Evolutionary conservation across 1,284 basidiomycete genomes (phyloP), one percentile per base, ranked within the genome.

Genomic region (Fistulina hepatica): DNA sequence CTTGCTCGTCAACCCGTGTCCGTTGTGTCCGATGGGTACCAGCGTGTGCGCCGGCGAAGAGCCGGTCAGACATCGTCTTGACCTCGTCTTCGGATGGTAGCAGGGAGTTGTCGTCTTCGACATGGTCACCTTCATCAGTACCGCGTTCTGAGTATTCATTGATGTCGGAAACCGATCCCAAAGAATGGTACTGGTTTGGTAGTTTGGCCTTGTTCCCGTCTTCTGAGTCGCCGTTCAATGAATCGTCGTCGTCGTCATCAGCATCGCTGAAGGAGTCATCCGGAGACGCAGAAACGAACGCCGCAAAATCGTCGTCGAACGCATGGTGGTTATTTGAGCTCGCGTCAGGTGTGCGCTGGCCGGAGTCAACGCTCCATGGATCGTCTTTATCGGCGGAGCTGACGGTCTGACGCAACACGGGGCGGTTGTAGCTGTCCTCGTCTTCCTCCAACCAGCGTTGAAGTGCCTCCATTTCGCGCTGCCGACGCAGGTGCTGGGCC

Each of bases 221-320:
- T 6, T 37, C 34, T 15, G 36, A 28, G 30, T 39, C 21, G 19
- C 4, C 11, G 24, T 39, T 19, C 7, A 32, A n/a, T 16, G 30
- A 21, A 12, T 32, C 20, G 8, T 40, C 42, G 13, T 43, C 33
- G 26, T 37, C 26, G 5, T 43, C 21, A 24, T 38, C 12, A 8
- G 31, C 39, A 17, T 32, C 24, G 4, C 24, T 25, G 9, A 25
- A 9, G 27, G 37, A 39, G 21, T 19, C 36, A 36, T 42, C 43
- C 21, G 57, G 51, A 27, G 73, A 67, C 13, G 71, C 77, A 15
- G 76, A 73, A 12, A 83, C 66, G 45, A 82, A 83, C 21, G 73
- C 73, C 2, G 76, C 68, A 52, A 86, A 86, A 53, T 86, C 80
- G 49, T 86, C 83, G 39, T 86, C 83, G 48, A 86, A 86, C 5